Conservation (phyloP, 1,284 basidiomycete genomes). For the Kwoniella shivajii region DNA sequence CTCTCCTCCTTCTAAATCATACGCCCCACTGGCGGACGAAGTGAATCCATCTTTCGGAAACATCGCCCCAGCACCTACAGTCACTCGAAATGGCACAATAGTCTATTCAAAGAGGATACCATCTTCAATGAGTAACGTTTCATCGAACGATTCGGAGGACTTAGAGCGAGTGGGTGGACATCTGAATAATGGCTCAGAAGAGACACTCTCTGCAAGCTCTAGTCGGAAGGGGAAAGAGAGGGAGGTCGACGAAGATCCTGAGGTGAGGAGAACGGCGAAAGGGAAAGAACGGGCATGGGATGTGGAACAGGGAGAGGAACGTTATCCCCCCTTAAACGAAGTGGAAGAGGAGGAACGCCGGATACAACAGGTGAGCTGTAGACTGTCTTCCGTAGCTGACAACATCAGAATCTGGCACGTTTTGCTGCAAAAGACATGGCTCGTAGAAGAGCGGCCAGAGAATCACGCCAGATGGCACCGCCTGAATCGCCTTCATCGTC, state of each 20-base stretch:
- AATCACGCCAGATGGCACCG: constrained; percentile 34
- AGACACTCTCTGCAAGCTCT: constrained; percentile 28
- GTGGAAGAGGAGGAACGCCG: constrained; percentile 47
- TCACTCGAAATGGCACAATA: constrained; percentile 41
- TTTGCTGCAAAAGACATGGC: constrained; percentile 51
- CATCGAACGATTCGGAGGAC: constrained; percentile 19
- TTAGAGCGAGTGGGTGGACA: constrained; percentile 8
- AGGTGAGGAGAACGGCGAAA: constrained; percentile 17
- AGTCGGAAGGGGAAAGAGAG: constrained; percentile 28
- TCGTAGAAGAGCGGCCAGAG: constrained; percentile 41
- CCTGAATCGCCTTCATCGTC: constrained; percentile 22
- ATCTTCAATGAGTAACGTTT: constrained; percentile 11
- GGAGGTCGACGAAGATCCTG: constrained; percentile 18
- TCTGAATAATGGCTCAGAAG: constrained; percentile 28
- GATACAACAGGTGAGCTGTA: constrained; percentile 48
- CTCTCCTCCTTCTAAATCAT: constrained; percentile 25
- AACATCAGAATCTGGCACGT: constrained; percentile 48
- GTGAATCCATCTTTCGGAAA: constrained; percentile 39
- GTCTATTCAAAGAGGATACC: constrained; percentile 30
- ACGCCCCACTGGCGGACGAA: constrained; percentile 46
- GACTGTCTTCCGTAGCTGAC: too few relatives aligned
- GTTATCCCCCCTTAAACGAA: constrained; percentile 48
- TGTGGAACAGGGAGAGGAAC: constrained; percentile 27
- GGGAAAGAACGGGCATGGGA: constrained; percentile 41
- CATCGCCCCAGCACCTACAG: constrained; percentile 26